phyloP scores from a whole-genome alignment of 805 yeast species.

The Metschnikowia matae region DNA sequence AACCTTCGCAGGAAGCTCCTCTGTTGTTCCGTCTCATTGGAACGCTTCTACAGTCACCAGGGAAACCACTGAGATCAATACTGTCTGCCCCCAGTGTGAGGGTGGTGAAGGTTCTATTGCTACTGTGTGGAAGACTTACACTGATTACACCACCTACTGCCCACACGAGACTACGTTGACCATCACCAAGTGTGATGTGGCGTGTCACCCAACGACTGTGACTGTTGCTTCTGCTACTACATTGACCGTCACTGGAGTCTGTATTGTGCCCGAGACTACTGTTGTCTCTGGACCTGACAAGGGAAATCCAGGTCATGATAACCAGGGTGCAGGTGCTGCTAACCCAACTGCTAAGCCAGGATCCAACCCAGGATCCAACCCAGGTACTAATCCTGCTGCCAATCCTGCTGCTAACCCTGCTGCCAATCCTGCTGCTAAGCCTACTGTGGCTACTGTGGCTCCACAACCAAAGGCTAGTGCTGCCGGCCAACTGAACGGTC shows the following conservation, averaged over 20 bases:
- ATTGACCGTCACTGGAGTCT: constrained; percentile 28
- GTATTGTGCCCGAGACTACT: constrained; percentile 16
- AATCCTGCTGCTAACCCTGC: no score
- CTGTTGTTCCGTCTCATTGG: not conserved
- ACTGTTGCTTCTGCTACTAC: constrained; percentile 22
- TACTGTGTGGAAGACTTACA: constrained; percentile 11
- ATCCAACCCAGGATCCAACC: no score
- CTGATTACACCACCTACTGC: constrained; percentile 35
- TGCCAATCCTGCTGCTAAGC: no score
- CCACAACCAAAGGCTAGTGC: no score
- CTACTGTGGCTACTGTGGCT: no score
- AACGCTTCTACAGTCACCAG: not conserved
- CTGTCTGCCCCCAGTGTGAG: not conserved
- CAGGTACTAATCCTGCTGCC: no score
- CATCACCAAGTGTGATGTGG: constrained; percentile 27
- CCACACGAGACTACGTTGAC: constrained; percentile 29
- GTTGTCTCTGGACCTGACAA: no score
- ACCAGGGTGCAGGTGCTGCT: no score
- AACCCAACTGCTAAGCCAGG: no score
- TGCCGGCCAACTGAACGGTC: no score
- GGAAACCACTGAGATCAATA: not conserved
- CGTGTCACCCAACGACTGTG: constrained; percentile 25
- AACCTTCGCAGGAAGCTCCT: no score
- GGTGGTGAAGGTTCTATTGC: constrained; percentile 13
- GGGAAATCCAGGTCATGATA: no score